A percentile compares a stretch with the other conserved stretches of the same genome.
Conservation (phyloP, 1,284 basidiomycete genomes). For the Cutaneotrichosporon cutaneum region DNA sequence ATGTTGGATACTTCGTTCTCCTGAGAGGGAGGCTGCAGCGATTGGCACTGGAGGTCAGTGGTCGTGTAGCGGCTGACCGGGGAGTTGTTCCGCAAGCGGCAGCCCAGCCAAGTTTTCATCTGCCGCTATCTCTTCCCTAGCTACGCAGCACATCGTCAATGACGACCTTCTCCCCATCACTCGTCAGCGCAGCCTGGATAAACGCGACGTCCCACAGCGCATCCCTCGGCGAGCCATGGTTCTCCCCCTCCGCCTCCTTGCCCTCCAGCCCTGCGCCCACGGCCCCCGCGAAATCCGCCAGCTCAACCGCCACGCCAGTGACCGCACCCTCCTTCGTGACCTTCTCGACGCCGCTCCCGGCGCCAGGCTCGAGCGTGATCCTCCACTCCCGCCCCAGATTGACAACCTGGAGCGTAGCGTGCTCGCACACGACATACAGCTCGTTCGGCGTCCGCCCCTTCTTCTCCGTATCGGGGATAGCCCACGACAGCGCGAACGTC, state of each 20-base stretch:
- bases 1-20: too few species aligned
- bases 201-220: slow-evolving; percentile 72
- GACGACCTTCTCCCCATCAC: slow-evolving; percentile 63
- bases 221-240: slow-evolving; percentile 46
- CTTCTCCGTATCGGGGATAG: slow-evolving; percentile 34
- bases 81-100: too few species aligned
- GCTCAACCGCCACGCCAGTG: slow-evolving; percentile 64
- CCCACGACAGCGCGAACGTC: slow-evolving; percentile 42
- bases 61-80: too few species aligned
- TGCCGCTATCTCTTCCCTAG: too few species aligned
- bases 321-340: slow-evolving; percentile 54
- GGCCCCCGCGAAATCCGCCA: slow-evolving; percentile 63
- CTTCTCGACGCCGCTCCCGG: slow-evolving; percentile 53
- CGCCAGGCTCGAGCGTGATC: slow-evolving; percentile 57
- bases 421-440: slow-evolving; percentile 38
- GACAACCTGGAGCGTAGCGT: slow-evolving; percentile 56
- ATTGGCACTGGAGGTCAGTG: too few species aligned
- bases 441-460: slow-evolving; percentile 27
- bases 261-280: slow-evolving; percentile 55
- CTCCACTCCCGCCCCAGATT: slow-evolving; percentile 56
- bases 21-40: too few species aligned
- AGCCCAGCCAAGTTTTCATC: too few species aligned
- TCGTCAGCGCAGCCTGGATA: slow-evolving; percentile 72
- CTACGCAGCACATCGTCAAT: slow-evolving; percentile 46
- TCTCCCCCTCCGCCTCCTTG: slow-evolving; percentile 20